Percentiles rank a stretch among this genome's conserved stretches.
Evolutionary conservation across 2,329 filamentous ascomycete genomes (phyloP).

Genomic region (Neocatenulostroma microsporum): DNA sequence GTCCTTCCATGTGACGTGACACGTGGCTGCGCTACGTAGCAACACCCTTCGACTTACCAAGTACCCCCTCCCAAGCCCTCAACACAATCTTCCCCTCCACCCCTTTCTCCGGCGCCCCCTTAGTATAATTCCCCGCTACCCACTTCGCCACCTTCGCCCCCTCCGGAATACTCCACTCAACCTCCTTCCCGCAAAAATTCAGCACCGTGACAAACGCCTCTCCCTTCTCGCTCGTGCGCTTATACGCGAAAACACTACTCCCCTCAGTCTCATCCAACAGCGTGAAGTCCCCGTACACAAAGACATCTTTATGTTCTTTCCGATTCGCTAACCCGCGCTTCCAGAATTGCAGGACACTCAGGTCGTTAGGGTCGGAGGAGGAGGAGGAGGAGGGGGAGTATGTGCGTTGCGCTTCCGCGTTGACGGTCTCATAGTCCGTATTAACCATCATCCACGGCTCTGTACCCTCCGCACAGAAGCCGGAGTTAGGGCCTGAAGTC

Average conservation of each 20-base stretch:
- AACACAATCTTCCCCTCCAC: slow-evolving; percentile 23
- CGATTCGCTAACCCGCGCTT: slow-evolving; percentile 47
- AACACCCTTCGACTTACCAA: too few species aligned
- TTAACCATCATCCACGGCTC: slow-evolving; percentile 55
- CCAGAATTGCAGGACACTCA: slow-evolving; percentile 55
- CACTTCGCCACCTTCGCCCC: slow-evolving; percentile 28
- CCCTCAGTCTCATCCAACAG: slow-evolving; percentile 46
- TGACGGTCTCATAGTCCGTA: slow-evolving; percentile 48
- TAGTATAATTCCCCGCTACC: slow-evolving; percentile 28
- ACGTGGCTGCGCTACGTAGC: too few species aligned
- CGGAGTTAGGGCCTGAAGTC: slow-evolving; percentile 47
- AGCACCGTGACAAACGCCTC: slow-evolving; percentile 29
- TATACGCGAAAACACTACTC: slow-evolving; percentile 48
- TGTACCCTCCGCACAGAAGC: slow-evolving; percentile 49
- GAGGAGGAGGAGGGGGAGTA: too few species aligned
- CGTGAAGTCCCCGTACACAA: slow-evolving; percentile 55
- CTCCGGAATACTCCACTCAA: slow-evolving; percentile 29
- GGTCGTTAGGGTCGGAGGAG: slow-evolving; percentile 22
- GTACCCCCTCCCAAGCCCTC: slow-evolving; percentile 28
- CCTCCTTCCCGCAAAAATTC: slow-evolving; percentile 28
- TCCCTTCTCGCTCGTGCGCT: slow-evolving; percentile 17
- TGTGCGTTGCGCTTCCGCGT: slow-evolving; percentile 49
- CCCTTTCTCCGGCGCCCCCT: slow-evolving; percentile 20
- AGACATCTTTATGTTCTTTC: slow-evolving; percentile 49
- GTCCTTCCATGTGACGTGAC: too few species aligned